A percentile compares a stretch with the other conserved stretches of the same genome.
phyloP scores from a whole-genome alignment of 768 basidiomycete species.

The Udeniomyces megalosporus region DNA sequence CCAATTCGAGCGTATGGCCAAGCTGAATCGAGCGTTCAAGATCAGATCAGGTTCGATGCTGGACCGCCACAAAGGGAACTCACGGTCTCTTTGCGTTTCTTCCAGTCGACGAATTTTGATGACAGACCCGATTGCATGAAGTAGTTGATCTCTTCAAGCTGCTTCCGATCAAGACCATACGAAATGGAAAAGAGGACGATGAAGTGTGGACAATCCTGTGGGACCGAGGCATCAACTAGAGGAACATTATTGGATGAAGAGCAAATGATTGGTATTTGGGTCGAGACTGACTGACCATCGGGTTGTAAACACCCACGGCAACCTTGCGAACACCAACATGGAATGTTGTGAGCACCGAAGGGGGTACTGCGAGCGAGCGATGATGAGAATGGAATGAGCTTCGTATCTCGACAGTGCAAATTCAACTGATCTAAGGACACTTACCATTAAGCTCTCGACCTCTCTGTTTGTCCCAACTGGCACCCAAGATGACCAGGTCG shows the following conservation, averaged over 20 bases:
- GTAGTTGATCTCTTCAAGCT: constrained; percentile 52
- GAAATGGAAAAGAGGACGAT: constrained; percentile 57
- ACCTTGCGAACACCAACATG: constrained; percentile 43
- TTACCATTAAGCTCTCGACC: constrained; percentile 59
- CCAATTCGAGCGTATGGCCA: constrained; percentile 43
- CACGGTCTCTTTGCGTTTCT: constrained; percentile 23
- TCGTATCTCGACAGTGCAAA: constrained; percentile 1
- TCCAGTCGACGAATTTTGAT: constrained; percentile 20
- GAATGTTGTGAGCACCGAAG: constrained; percentile 59
- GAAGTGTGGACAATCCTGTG: constrained; percentile 41
- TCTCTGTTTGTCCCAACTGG: constrained; percentile 61
- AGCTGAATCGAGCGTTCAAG: constrained; percentile 21
- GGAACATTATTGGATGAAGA: no score
- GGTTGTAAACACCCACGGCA: no score
- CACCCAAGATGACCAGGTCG: constrained; percentile 62
- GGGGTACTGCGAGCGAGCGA: constrained; percentile 38
- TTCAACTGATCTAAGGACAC: neutral
- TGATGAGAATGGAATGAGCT: neutral
- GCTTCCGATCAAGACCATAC: constrained; percentile 52
- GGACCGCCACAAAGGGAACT: neutral
- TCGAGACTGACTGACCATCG: no score
- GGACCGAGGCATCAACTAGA: neutral
- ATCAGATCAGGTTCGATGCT: no score
- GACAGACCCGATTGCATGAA: constrained; percentile 28
- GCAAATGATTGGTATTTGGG: no score